Percentiles rank a stretch among this genome's conserved stretches.
phyloP scores from a whole-genome alignment of 208 protist species.

The Wallacemonas collosoma region DNA sequence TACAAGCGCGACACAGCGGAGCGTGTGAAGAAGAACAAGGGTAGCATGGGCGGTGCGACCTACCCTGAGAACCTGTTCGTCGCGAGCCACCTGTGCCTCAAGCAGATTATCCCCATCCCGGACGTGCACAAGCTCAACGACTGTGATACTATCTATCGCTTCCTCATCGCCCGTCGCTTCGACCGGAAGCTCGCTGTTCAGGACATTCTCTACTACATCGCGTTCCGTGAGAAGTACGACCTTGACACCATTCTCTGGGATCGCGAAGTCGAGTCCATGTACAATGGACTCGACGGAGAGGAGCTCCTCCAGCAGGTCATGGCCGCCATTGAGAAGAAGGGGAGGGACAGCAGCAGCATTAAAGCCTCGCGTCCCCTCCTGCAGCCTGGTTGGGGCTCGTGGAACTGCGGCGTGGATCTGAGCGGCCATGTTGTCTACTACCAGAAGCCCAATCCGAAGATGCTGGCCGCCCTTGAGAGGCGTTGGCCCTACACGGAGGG shows the following conservation, averaged over 20 bases:
- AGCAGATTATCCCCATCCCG: conserved; percentile 53
- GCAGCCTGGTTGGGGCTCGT: conserved; percentile 54
- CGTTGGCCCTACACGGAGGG: conserved; percentile 46
- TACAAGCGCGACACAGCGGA: conserved; percentile 23
- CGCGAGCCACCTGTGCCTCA: conserved; percentile 26
- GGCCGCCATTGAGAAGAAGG: conserved; percentile 27
- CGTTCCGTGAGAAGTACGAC: conserved; percentile 57
- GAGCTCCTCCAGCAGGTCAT: conserved; percentile 45
- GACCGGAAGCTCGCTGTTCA: conserved; percentile 32
- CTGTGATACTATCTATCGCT: conserved; percentile 65
- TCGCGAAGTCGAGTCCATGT: conserved; percentile 36
- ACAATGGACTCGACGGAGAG: conserved; percentile 55
- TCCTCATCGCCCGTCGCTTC: conserved; percentile 52
- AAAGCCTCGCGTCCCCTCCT: conserved; percentile 52
- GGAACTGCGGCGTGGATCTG: conserved; percentile 56
- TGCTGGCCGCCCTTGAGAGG: conserved; percentile 45
- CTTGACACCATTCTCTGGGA: conserved; percentile 59
- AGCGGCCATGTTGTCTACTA: conserved; percentile 50
- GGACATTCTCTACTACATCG: conserved; percentile 54
- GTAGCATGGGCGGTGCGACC: conserved; percentile 3
- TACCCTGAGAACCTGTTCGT: conserved; percentile 54
- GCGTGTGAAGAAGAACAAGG: conserved; percentile 28
- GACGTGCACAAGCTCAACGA: conserved; percentile 62
- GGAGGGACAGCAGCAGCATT: conserved; percentile 21
- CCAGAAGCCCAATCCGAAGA: conserved; percentile 49